phyloP scores from a whole-genome alignment of 2,329 filamentous ascomycete species.

The Arthrobotrys megalospora region DNA sequence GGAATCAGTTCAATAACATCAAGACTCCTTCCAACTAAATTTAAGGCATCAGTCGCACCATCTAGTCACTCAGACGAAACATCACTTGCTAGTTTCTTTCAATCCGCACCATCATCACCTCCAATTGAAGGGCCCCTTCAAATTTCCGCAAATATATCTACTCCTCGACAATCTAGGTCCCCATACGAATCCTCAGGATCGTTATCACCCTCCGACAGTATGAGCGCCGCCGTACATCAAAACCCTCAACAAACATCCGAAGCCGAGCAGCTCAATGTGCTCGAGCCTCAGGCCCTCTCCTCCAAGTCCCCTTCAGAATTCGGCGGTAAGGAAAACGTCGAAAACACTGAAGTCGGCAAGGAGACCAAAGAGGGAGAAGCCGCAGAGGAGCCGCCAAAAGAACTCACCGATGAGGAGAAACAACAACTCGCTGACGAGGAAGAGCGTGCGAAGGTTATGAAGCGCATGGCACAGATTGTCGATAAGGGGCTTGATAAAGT shows the following conservation, averaged over 20 bases:
- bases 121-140: neutral
- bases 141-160: slow-evolving; percentile 33
- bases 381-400: slow-evolving; percentile 65
- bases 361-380: slow-evolving; percentile 63
- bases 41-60: slow-evolving; percentile 24
- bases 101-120: slow-evolving; percentile 49
- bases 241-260: slow-evolving; percentile 46
- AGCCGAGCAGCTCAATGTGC: slow-evolving; percentile 50
- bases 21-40: slow-evolving; percentile 28
- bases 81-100: slow-evolving; percentile 34
- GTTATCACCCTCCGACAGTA: slow-evolving; percentile 41
- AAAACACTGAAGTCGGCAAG: slow-evolving; percentile 74
- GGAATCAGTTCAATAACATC: slow-evolving; percentile 33
- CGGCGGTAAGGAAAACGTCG: slow-evolving; percentile 70
- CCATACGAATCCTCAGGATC: slow-evolving; percentile 39
- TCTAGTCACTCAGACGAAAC: slow-evolving; percentile 32
- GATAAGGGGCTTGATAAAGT: slow-evolving; percentile 86
- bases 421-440: slow-evolving; percentile 72
- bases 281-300: slow-evolving; percentile 43
- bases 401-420: slow-evolving; percentile 70
- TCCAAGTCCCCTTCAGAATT: slow-evolving; percentile 51
- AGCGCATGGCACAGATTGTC: slow-evolving; percentile 80
- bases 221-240: slow-evolving; percentile 29
- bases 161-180: slow-evolving; percentile 48
- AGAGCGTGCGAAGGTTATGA: slow-evolving; percentile 78